A percentile compares a stretch with the other conserved stretches of the same genome.
Evolutionary conservation across 1,139 yeast species (phyloP).

Genomic region (Hansenula lynferdii): DNA sequence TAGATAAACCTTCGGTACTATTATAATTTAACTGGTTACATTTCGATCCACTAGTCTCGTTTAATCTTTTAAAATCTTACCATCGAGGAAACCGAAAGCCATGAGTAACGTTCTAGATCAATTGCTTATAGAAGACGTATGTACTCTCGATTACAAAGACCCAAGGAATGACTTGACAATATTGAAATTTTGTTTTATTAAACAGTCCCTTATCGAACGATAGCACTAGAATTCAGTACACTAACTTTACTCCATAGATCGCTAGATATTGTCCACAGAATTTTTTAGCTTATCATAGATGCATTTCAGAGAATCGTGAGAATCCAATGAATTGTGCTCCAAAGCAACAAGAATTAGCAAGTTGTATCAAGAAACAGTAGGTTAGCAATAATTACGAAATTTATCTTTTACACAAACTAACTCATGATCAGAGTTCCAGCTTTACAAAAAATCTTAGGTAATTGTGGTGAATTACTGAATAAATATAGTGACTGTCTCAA

Average conservation of each 20-base stretch:
- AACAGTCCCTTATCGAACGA: no score
- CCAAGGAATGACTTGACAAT: no score
- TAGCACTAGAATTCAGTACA: not conserved
- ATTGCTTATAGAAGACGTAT: slow-evolving; percentile 22
- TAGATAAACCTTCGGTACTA: no score
- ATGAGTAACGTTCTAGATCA: slow-evolving; percentile 23
- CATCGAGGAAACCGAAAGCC: no score
- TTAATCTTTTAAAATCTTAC: no score
- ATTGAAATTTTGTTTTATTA: no score
- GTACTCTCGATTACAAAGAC: no score
- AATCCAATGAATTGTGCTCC: slow-evolving; percentile 24
- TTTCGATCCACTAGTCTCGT: no score
- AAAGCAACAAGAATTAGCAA: slow-evolving; percentile 24
- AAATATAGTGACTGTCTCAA: slow-evolving; percentile 26
- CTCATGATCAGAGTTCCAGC: slow-evolving; percentile 31
- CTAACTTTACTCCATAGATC: slow-evolving; percentile 13
- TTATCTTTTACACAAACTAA: no score
- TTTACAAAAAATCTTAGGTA: slow-evolving; percentile 25
- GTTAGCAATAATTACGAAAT: no score
- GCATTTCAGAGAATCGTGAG: slow-evolving; percentile 26
- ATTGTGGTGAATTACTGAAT: slow-evolving; percentile 24
- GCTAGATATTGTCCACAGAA: slow-evolving; percentile 30
- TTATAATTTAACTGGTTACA: no score
- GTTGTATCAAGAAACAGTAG: slow-evolving; percentile 23
- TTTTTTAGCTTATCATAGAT: slow-evolving; percentile 28